Evolutionary conservation across 78 protist species (phyloP).

Genomic region (Emiliania huxleyi): DNA sequence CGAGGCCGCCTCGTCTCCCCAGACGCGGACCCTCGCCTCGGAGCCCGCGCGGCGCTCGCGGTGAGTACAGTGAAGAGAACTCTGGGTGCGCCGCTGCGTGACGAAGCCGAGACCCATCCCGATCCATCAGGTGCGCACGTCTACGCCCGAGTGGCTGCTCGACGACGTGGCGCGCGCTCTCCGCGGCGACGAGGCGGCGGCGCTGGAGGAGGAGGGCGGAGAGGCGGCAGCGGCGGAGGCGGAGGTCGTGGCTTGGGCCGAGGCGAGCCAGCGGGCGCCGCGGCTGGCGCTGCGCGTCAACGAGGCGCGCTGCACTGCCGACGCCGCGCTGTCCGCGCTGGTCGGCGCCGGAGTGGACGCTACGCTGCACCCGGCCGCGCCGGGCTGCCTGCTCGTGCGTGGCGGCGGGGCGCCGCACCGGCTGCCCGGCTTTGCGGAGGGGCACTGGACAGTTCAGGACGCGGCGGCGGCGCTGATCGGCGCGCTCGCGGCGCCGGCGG

Average conservation of each 20-base stretch:
- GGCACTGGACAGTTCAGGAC: not conserved
- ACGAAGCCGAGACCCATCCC: too few relatives aligned
- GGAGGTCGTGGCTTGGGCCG: slow-evolving; percentile 6
- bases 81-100: too few relatives aligned
- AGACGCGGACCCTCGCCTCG: too few relatives aligned
- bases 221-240: too few relatives aligned
- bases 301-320: not conserved
- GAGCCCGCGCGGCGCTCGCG: too few relatives aligned
- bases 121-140: too few relatives aligned
- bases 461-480: not conserved
- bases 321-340: not conserved
- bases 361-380: not conserved
- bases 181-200: too few relatives aligned
- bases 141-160: too few relatives aligned
- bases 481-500: not conserved
- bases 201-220: too few relatives aligned
- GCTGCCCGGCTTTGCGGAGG: not conserved
- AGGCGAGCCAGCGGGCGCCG: not conserved
- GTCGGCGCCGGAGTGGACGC: not conserved
- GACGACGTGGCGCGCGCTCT: too few relatives aligned
- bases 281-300: not conserved
- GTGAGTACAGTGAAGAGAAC: too few relatives aligned
- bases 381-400: not conserved
- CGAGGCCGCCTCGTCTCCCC: too few relatives aligned
- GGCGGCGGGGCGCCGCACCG: not conserved